Conservation (phyloP, 345 rosid genomes). For the Populus ilicifolia region DNA sequence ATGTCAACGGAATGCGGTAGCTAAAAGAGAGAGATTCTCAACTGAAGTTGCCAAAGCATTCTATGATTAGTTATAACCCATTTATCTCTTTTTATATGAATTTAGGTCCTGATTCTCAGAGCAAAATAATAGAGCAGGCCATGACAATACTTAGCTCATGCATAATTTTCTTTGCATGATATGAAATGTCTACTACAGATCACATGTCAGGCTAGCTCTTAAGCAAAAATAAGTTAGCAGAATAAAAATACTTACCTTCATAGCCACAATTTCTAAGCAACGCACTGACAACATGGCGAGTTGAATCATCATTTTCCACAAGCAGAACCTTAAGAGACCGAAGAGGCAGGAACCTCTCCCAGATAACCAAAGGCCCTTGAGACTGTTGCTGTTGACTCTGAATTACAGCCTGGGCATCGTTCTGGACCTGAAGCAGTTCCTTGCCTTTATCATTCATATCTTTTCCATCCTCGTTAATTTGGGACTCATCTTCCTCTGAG, state of each 20-base stretch:
- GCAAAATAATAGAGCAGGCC: neutral
- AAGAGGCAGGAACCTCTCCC: slow-evolving; percentile 40
- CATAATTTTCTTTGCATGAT: neutral
- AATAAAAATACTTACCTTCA: slow-evolving; percentile 25
- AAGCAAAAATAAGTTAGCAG: neutral
- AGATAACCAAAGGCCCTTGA: slow-evolving; percentile 22
- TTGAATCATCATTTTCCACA: slow-evolving; percentile 46
- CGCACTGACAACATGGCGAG: slow-evolving; percentile 39
- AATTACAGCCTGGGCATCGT: slow-evolving; percentile 3
- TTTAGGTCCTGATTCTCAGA: neutral
- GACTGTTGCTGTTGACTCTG: slow-evolving; percentile 25
- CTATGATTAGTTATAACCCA: neutral
- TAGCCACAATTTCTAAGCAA: slow-evolving; percentile 43
- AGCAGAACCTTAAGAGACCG: slow-evolving; percentile 42
- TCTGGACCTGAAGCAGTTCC: slow-evolving; percentile 21
- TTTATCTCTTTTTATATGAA: neutral
- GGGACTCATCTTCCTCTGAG: slow-evolving; percentile 44
- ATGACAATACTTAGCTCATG: neutral
- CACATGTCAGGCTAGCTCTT: neutral
- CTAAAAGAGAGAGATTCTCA: neutral
- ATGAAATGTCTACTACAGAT: neutral
- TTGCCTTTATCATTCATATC: slow-evolving; percentile 16
- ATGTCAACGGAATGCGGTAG: neutral
- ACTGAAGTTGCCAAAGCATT: neutral
- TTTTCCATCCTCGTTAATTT: slow-evolving; percentile 29